Evolutionary conservation across 345 rosid species (phyloP).

Genomic region (Rhizophora mangle): DNA sequence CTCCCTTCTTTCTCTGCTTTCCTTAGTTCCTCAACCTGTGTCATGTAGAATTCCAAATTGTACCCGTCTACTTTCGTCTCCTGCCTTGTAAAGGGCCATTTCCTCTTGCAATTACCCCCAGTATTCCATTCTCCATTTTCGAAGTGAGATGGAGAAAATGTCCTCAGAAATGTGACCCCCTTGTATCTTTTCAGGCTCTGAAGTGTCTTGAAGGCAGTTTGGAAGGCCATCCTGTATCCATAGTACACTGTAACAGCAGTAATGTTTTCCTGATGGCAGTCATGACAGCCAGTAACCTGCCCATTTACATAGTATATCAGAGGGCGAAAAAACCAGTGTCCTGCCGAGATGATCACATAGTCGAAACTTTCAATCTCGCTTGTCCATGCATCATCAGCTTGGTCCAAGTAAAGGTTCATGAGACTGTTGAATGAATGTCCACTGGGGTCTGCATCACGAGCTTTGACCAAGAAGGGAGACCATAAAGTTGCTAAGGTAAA

Average conservation of each 20-base stretch:
- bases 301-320: conserved; percentile 33
- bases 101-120: conserved; percentile 68
- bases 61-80: conserved; percentile 47
- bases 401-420: conserved; percentile 47
- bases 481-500: conserved; percentile 47
- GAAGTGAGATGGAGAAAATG: conserved; percentile 58
- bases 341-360: conserved; percentile 48
- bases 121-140: conserved; percentile 64
- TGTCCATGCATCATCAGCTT: conserved; percentile 47
- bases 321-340: conserved; percentile 62
- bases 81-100: conserved; percentile 38
- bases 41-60: conserved; percentile 37
- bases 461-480: conserved; percentile 53
- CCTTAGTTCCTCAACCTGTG: conserved; percentile 41
- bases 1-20: conserved; percentile 42
- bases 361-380: conserved; percentile 36
- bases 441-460: conserved; percentile 38
- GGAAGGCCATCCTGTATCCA: conserved; percentile 59
- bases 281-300: conserved; percentile 38
- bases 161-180: conserved; percentile 45
- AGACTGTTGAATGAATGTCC: conserved; percentile 38
- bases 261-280: conserved; percentile 33
- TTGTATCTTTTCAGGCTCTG: conserved; percentile 28
- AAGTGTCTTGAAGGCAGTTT: conserved; percentile 50
- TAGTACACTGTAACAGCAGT: conserved; percentile 29